Conservation (phyloP, 352 stramenopile genomes). For the Pythium coloratum region DNA sequence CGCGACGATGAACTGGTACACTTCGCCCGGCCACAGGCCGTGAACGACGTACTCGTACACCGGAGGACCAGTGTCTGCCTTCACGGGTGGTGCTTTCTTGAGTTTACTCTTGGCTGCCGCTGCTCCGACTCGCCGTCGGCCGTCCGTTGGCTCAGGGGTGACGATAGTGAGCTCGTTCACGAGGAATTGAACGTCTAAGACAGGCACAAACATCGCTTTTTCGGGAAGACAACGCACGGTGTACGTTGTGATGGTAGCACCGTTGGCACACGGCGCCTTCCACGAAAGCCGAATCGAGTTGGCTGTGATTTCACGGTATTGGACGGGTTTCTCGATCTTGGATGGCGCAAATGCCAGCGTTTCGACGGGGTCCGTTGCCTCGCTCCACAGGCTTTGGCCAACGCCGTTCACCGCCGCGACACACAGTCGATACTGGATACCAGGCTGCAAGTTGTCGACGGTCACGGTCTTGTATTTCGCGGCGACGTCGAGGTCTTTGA, state of each 20-base stretch:
- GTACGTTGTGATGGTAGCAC: slow-evolving; percentile 48
- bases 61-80: not conserved
- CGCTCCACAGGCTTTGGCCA: slow-evolving; percentile 45
- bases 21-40: slow-evolving; percentile 59
- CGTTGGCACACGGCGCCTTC: slow-evolving; percentile 54
- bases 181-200: slow-evolving; percentile 35
- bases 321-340: slow-evolving; percentile 40
- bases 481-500: slow-evolving; percentile 39
- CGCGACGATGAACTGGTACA: slow-evolving; percentile 76
- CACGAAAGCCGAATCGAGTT: slow-evolving; percentile 51
- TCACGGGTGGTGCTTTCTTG: not conserved
- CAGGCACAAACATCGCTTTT: slow-evolving; percentile 40
- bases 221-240: slow-evolving; percentile 62
- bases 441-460: slow-evolving; percentile 50
- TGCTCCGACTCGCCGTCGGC: not conserved
- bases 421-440: slow-evolving; percentile 50
- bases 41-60: slow-evolving; percentile 38
- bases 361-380: slow-evolving; percentile 38
- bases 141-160: not conserved
- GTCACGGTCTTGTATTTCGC: slow-evolving; percentile 45
- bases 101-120: not conserved
- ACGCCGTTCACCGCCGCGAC: slow-evolving; percentile 60
- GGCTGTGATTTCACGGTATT: slow-evolving; percentile 35
- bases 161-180: slow-evolving; percentile 30
- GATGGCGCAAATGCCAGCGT: slow-evolving; percentile 68